Evolutionary conservation across 257 asterid genomes (phyloP), one percentile per base, ranked within the genome.

Genomic region (Gardenia jasminoides): DNA sequence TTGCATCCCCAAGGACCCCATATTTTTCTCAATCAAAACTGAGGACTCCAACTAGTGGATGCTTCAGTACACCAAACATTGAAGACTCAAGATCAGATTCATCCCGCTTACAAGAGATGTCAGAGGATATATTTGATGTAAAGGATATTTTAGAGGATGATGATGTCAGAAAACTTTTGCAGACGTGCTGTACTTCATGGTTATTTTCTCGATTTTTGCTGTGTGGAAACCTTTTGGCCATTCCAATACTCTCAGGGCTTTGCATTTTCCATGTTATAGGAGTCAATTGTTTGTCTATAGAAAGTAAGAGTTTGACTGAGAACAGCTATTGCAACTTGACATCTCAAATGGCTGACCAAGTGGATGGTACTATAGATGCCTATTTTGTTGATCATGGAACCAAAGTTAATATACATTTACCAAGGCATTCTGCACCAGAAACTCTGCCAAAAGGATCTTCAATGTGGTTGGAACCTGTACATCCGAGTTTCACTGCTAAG

Each of bases 1-100:
- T 64, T 78, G 88, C 91, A 84, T 88, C 98, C 82, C 95, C 96
- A 3, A 83, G 74, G 89, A 90, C 97, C 44, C 97, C 98, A 79
- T 79, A 83, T 44, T 62, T 77, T 30, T 83, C 92, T 59, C 87
- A 76, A 75, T 80, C 95, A 68, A 90, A 74, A 81, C 81, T 79
- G 79, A 76, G 85, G 76, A 85, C 93, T 72, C 86, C 90, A 28
- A 76, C 65, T 81, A 83, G 90, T 46, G 58, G 76, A 48, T 88
- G 79, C 83, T 84, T 88, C 72, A 67, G 47, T 76, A 80, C 84
- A 44, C 83, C 88, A 69, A 83, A 78, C 54, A 78, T 77, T 77
- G 84, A 81, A 54, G 86, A 85, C 77, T 86, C 86, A 71, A 76
- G 82, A 69, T 73, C 89, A 30, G 83, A 76, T 78, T 72, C 76